phyloP scores from a whole-genome alignment of 2,329 filamentous ascomycete genomes.

The Cladosporium phlei region DNA sequence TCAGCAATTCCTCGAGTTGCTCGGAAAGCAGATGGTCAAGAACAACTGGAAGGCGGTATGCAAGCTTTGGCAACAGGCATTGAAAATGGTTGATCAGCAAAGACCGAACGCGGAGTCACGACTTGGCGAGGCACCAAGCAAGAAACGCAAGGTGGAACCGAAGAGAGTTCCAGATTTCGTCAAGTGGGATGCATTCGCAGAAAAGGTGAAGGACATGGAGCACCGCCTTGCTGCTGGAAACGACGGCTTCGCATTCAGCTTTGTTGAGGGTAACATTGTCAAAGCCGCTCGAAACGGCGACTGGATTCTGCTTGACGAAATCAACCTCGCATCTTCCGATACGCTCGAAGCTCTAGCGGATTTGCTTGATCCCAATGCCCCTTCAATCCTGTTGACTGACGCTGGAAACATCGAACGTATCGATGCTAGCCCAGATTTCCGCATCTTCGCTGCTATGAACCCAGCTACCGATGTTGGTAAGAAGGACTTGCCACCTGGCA shows the following conservation, averaged over 20 bases:
- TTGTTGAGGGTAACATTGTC: constrained; percentile 92
- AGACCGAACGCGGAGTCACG: constrained; percentile 45
- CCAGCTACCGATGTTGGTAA: constrained; percentile 97
- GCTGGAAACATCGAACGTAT: constrained; percentile 90
- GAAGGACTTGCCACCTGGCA: constrained; percentile 80
- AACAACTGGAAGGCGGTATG: constrained; percentile 84
- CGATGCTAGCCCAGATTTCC: constrained; percentile 83
- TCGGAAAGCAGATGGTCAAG: constrained; percentile 73
- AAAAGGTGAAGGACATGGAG: constrained; percentile 71
- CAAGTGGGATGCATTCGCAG: constrained; percentile 76
- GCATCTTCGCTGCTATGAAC: constrained; percentile 98
- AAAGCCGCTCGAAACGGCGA: constrained; percentile 94
- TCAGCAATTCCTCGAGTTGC: constrained; percentile 73
- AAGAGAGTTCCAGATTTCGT: constrained; percentile 44
- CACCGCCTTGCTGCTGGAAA: constrained; percentile 69
- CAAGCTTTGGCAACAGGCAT: constrained; percentile 81
- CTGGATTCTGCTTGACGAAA: constrained; percentile 95
- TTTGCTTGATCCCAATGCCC: constrained; percentile 68
- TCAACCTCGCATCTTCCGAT: constrained; percentile 91
- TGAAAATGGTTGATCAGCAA: constrained; percentile 72
- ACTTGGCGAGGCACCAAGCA: constrained; percentile 58
- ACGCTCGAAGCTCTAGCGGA: constrained; percentile 92
- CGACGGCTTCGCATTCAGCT: constrained; percentile 83
- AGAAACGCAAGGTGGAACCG: constrained; percentile 62
- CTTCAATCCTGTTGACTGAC: constrained; percentile 85